Conservation (phyloP, 768 basidiomycete species). For the Paxillus involutus region DNA sequence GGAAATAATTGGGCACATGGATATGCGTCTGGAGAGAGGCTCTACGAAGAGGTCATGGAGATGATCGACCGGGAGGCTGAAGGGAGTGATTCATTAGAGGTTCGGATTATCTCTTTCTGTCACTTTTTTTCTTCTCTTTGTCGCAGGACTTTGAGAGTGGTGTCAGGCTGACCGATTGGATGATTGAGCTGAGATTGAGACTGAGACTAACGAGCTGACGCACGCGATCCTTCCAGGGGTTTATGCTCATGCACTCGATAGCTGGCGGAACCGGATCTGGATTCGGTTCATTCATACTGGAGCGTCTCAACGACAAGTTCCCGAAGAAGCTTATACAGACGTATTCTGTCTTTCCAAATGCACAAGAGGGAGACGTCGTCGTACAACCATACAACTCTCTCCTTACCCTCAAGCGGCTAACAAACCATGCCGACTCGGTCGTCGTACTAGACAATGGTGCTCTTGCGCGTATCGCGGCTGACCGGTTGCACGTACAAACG, state of each 20-base stretch:
- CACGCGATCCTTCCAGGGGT: conserved; percentile 61
- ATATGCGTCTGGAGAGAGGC: conserved; percentile 82
- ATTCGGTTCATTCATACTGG: conserved; percentile 95
- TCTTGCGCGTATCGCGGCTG: conserved; percentile 87
- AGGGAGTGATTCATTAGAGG: conserved; percentile 95
- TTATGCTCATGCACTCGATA: conserved; percentile 98
- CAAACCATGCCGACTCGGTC: conserved; percentile 96
- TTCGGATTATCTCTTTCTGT: conserved; percentile 30
- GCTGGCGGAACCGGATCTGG: conserved; percentile 99
- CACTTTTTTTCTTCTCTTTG: too few species aligned
- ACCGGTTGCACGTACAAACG: conserved; percentile 85
- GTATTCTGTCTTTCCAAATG: conserved; percentile 97
- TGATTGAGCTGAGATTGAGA: not conserved
- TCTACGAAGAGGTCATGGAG: conserved; percentile 97
- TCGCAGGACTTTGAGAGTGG: too few species aligned
- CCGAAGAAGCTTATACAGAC: conserved; percentile 99
- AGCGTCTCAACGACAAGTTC: conserved; percentile 95
- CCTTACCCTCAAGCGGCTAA: conserved; percentile 87
- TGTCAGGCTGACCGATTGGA: too few species aligned
- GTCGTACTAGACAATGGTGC: conserved; percentile 98
- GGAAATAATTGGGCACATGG: conserved; percentile 99
- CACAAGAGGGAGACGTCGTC: conserved; percentile 92
- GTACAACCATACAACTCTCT: conserved; percentile 98
- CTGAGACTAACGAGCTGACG: not conserved
- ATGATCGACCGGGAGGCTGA: conserved; percentile 99